A percentile compares a stretch with the other conserved stretches of the same genome.
Evolutionary conservation across 306 rosid species (phyloP).

Genomic region (Cucurbita argyrosperma): DNA sequence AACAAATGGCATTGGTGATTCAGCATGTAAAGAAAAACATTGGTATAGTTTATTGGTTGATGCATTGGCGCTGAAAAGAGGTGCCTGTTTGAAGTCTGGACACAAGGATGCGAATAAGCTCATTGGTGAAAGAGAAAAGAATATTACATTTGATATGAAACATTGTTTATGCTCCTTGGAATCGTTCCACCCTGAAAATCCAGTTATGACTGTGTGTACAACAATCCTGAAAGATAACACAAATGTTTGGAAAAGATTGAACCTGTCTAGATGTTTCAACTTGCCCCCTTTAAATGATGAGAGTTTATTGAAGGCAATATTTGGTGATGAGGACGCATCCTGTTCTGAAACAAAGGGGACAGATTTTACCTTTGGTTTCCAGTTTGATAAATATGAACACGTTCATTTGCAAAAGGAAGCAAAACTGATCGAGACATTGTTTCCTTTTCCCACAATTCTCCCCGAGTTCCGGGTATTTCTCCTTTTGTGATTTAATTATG

Average conservation of each 20-base stretch:
- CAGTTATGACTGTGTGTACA: constrained; percentile 56
- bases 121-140: constrained; percentile 13
- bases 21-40: constrained; percentile 34
- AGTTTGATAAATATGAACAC: constrained; percentile 60
- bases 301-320: constrained; percentile 51
- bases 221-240: constrained; percentile 29
- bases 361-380: constrained; percentile 67
- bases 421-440: constrained; percentile 48
- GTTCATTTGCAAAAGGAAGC: constrained; percentile 42
- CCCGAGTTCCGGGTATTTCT: constrained; percentile 67
- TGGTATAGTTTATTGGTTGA: constrained; percentile 67
- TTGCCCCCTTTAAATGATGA: constrained; percentile 77
- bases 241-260: constrained; percentile 50
- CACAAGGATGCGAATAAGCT: constrained; percentile 12
- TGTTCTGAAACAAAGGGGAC: constrained; percentile 49
- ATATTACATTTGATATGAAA: constrained; percentile 16
- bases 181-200: constrained; percentile 53
- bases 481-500: constrained; percentile 3
- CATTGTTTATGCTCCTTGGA: constrained; percentile 28
- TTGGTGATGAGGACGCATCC: constrained; percentile 28
- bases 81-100: constrained; percentile 24
- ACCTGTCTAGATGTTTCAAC: constrained; percentile 44
- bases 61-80: constrained; percentile 37
- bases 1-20: constrained; percentile 17
- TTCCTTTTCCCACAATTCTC: constrained; percentile 84